These are phyloP conservation scores for Hyaloraphidium curvatum DNA, from an alignment of 192 early-diverging fungal species.

Conservation along the genomic window DNA sequence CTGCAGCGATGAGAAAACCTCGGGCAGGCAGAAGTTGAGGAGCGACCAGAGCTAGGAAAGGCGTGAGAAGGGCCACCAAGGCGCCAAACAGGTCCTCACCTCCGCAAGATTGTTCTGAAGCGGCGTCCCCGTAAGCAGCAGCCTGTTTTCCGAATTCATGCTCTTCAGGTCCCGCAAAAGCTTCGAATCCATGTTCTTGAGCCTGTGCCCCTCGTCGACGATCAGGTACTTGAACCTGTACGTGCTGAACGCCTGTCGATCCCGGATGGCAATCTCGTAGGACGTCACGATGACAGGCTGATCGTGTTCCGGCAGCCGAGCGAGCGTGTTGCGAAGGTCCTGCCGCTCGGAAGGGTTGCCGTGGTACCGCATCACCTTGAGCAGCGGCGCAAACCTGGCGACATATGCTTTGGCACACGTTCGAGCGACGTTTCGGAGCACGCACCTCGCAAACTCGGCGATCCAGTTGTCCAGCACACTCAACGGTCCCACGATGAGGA, in stretches of 20 bases:
- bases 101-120: slow-evolving; percentile 33
- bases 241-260: slow-evolving; percentile 2
- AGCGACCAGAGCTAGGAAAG: slow-evolving; percentile 86
- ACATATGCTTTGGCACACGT: not conserved
- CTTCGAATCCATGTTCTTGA: slow-evolving; percentile 91
- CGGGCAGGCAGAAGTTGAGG: slow-evolving; percentile 86
- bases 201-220: slow-evolving; percentile 88
- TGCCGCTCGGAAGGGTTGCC: slow-evolving; percentile 51
- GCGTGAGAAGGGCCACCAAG: slow-evolving; percentile 16
- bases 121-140: slow-evolving; percentile 85
- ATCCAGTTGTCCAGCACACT: slow-evolving; percentile 87
- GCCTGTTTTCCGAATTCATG: slow-evolving; percentile 64
- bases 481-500: slow-evolving; percentile 72
- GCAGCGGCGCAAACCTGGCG: slow-evolving; percentile 49
- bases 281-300: slow-evolving; percentile 68
- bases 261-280: slow-evolving; percentile 50
- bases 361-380: slow-evolving; percentile 72
- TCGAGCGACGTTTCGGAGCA: not conserved
- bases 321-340: slow-evolving; percentile 33
- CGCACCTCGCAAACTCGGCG: slow-evolving; percentile 61
- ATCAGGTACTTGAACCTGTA: slow-evolving; percentile 44
- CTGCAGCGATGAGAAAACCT: slow-evolving; percentile 68
- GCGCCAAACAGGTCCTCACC: not conserved
- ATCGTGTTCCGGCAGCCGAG: slow-evolving; percentile 35
- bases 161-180: slow-evolving; percentile 69